Base-by-base conservation (phyloP, 768 basidiomycete species). In the Mycena floridula region DNA sequence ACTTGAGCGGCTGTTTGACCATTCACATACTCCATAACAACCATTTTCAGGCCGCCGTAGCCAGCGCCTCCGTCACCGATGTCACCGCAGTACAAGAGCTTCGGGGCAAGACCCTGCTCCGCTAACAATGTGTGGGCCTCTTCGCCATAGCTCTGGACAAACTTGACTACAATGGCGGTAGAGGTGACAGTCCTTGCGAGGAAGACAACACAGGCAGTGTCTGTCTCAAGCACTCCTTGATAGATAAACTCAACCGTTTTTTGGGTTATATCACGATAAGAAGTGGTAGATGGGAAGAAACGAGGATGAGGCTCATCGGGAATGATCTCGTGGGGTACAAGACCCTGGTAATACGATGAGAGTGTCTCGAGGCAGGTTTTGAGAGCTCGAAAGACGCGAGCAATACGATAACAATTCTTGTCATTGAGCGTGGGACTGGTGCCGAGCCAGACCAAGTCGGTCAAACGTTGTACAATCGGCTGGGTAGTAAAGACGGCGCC, bases 101-200 rank as follows among this genome's bases (percentile, higher is more conserved):
- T 22, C 11, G 37, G 37, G 9, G 37, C 37, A 12, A 38, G 11
- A 13, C 37, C 37, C 9, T 38, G 28, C 28, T 30, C 28, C 9
- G 28, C 28, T 44, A 64, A 53, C 0, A 27, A 9, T 7, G 15
- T 21, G 39, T 65, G 63, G 0, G 46, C 54, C 1, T 43, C 49
- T 12, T 2, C 47, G 15, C 57, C 48, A 26, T 65, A 64, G 1
- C 48, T 39, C 5, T 51, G 48, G 38, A 55, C 56, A n/a, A 65
- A 64, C 44, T 63, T 64, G 37, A 64, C 51, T 0, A 62, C 50
- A 4, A 63, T 39, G 20, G 51, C 28, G n/a, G 26, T 36, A 3
- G 37, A 25, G 0, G 7, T 5, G n/a, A 23, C n/a, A 24, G 27
- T 44, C 0, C 32, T 0, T 3, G 45, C 18, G 0, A 21, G 49